Evolutionary conservation across 2,329 filamentous ascomycete genomes (phyloP), one percentile per base, ranked within the genome.

Genomic region (Alternaria arborescens): DNA sequence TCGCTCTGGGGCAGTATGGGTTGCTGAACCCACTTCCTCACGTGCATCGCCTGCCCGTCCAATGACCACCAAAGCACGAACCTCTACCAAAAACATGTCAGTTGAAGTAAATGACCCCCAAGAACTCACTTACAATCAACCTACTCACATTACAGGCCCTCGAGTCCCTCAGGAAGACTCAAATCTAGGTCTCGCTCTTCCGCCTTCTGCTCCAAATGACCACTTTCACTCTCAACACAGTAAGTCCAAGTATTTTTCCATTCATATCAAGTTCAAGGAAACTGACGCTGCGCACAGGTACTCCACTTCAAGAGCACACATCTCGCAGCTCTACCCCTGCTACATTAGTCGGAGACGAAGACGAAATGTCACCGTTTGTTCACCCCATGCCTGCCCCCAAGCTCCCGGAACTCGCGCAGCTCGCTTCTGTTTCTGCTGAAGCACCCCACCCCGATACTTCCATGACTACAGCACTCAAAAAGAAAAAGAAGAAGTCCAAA

Each of bases 401-500:
- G 22, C 18, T 34, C 14, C 32, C 32, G 14, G 14, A 50, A 20
- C 22, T 32, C 32, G n/a, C 20, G 20, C 46, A 36, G 22, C 32
- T 14, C 32, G 8, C 16, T 36, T 24, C 32, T 38, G 20, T 42
- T 16, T 22, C 46, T 36, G 14, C 20, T 38, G 46, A 36, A 41
- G n/a, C 32, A n/a, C 26, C 47, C 14, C 24, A 50, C 6, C 8
- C 28, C 22, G 28, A 55, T 16, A 22, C 43, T 32, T 18, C 40
- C 8, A 36, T 42, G 34, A 34, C 40, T 8, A 56, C 48, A 10
- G 36, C 60, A n/a, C 40, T 56, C 8, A 63, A 64, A 41, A 58
- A 60, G 43, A 69, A 66, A 54, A 72, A 71, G 55, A 72, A 74
- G 61, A 69, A 71, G 47, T 71, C 67, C 14, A 71, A 66, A 43